Evolutionary conservation across 192 early-diverging fungal species (phyloP).

Genomic region (Dimargaris cristalligena): DNA sequence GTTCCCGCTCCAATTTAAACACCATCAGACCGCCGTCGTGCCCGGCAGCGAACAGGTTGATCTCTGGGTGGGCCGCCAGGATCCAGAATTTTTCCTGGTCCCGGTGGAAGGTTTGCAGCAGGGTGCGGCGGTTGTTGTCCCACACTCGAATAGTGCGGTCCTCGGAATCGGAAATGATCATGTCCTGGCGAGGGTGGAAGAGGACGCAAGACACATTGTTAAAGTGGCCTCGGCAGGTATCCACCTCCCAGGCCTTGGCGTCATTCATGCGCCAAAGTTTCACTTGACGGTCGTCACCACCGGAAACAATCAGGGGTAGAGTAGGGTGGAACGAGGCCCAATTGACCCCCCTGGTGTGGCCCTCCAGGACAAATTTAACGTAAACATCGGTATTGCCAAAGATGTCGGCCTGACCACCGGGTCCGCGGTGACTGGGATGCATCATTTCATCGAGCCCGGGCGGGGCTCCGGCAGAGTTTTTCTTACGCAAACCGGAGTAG

Average conservation of each 20-base stretch:
- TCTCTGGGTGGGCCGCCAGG: slow-evolving; percentile 84
- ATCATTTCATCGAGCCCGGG: slow-evolving; percentile 4
- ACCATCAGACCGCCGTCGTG: slow-evolving; percentile 97
- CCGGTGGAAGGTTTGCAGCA: slow-evolving; percentile 88
- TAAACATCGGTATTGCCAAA: slow-evolving; percentile 94
- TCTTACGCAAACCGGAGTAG: slow-evolving; percentile 63
- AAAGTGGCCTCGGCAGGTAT: slow-evolving; percentile 96
- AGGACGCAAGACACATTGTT: slow-evolving; percentile 88
- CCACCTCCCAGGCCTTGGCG: slow-evolving; percentile 98
- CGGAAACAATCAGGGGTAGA: slow-evolving; percentile 88
- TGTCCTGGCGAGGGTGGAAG: slow-evolving; percentile 92
- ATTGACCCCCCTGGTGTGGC: slow-evolving; percentile 93
- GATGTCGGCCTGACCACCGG: slow-evolving; percentile 69
- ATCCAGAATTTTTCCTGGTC: slow-evolving; percentile 98
- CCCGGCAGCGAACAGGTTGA: slow-evolving; percentile 96
- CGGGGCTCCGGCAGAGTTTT: slow-evolving; percentile 24
- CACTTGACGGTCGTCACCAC: slow-evolving; percentile 92
- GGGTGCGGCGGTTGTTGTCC: slow-evolving; percentile 92
- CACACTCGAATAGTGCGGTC: slow-evolving; percentile 97
- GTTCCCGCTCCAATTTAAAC: slow-evolving; percentile 95
- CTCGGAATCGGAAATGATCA: slow-evolving; percentile 85
- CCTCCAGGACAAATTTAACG: slow-evolving; percentile 96
- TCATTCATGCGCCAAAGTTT: slow-evolving; percentile 99
- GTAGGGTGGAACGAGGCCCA: slow-evolving; percentile 97
- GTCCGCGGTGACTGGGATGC: slow-evolving; percentile 11